Base-by-base conservation (phyloP, 1,284 basidiomycete species). In the Malassezia equina region DNA sequence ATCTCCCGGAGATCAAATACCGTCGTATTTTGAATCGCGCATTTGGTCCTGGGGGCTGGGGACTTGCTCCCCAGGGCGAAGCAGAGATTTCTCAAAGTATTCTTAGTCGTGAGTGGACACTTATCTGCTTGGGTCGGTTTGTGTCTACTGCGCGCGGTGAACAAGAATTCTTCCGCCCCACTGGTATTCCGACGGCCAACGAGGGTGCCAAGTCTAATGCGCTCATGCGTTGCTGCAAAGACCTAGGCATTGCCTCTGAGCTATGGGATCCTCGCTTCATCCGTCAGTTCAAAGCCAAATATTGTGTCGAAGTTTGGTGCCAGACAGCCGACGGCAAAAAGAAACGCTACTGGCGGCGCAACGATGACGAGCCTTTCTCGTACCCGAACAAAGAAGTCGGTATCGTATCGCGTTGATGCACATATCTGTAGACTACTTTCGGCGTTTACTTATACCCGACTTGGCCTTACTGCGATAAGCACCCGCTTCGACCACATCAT, bases 181-280 rank as follows among this genome's bases (percentile, higher is more conserved):
- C 82, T 0, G 90, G 90, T 19, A 84, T 98, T 48, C 82, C 93
- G 0, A 98, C 91, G 0, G 93, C 93, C 0, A 88, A 86, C 0
- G 93, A 98, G 75, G 90, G 86, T 0, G 89, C 87, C 78, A 98
- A 96, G 77, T 89, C 86, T 67, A 96, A 98, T 65, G 93, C 93
- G 1, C 79, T 98, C 33, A 95, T 96, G 91, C 81, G 93, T 29
- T 96, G 93, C 75, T 94, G 90, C 78, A 98, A 98, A 75, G 93
- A 98, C 71, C 78, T 98, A 31, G 93, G 93, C 6, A 81, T 98
- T 63, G 93, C 93, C 0, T 90, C 88, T 68, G 93, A 96, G 77
- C 83, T 98, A 29, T 98, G 88, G 90, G 93, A 95, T 71, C 93
- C 93, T 28, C 83, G 87, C 1, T 96, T 93, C 76, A 91, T 96